A percentile compares a stretch with the other conserved stretches of the same genome.
Conservation (phyloP, 108 stramenopile genomes). For the Fragilaria radians region DNA sequence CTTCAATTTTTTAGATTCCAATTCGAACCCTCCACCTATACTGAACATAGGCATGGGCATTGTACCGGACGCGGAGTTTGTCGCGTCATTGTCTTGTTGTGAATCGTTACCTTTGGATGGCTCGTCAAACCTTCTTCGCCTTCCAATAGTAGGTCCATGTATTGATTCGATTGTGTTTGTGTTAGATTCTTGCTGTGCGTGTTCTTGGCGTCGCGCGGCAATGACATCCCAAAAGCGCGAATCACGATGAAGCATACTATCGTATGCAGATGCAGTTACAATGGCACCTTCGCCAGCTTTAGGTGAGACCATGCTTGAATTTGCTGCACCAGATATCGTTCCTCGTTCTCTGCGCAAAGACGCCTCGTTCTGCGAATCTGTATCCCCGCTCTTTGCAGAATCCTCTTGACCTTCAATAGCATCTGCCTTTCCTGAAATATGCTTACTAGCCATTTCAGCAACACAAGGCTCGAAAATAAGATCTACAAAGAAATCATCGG, state of each 20-base stretch:
- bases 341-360: constrained; percentile 27
- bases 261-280: constrained; percentile 64
- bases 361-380: constrained; percentile 26
- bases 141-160: constrained; percentile 68
- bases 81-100: constrained; percentile 3
- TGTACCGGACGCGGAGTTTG: not conserved
- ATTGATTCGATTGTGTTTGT: constrained; percentile 20
- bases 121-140: constrained; percentile 45
- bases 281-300: constrained; percentile 5
- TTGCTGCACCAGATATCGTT: constrained; percentile 4
- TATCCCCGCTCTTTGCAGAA: not conserved
- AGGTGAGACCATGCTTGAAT: not conserved
- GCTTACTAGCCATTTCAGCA: constrained; percentile 54
- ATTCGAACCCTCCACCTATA: constrained; percentile 64
- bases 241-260: constrained; percentile 79
- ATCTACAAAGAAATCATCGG: constrained; percentile 91
- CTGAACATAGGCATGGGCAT: constrained; percentile 50
- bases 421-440: constrained; percentile 28
- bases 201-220: constrained; percentile 53
- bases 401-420: constrained; percentile 5
- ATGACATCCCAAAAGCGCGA: constrained; percentile 86
- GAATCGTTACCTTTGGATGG: constrained; percentile 7
- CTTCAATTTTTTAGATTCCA: not conserved
- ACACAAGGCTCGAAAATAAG: constrained; percentile 91
- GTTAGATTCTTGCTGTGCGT: constrained; percentile 12